Conservation (phyloP, 2,329 filamentous ascomycete species). For the Meredithiella fracta region DNA sequence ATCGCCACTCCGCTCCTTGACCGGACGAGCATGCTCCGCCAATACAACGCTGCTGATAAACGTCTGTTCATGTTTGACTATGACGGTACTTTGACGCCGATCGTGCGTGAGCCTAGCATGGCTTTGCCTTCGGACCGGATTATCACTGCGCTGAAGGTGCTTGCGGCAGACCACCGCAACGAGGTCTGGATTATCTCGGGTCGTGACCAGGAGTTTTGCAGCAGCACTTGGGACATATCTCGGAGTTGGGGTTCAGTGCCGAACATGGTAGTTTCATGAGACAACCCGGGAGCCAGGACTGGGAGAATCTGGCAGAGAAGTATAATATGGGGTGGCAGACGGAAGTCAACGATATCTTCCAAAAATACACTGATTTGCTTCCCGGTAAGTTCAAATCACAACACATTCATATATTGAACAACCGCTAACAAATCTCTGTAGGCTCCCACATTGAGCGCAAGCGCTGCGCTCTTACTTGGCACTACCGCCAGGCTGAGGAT, state of each 20-base stretch:
- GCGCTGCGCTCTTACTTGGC: constrained; percentile 88
- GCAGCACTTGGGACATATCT: constrained; percentile 83
- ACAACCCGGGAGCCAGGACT: constrained; percentile 56
- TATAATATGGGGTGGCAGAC: constrained; percentile 87
- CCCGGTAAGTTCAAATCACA: constrained; percentile 49
- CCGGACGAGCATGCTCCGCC: constrained; percentile 49
- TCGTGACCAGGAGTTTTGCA: constrained; percentile 74
- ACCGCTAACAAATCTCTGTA: constrained; percentile 24
- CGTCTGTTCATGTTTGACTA: constrained; percentile 98
- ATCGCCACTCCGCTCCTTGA: constrained; percentile 72
- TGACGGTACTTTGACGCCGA: constrained; percentile 88
- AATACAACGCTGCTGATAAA: constrained; percentile 59
- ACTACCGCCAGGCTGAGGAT: constrained; percentile 72
- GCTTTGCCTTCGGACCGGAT: constrained; percentile 77
- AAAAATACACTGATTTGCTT: constrained; percentile 73
- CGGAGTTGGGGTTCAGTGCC: constrained; percentile 78
- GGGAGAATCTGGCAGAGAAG: constrained; percentile 77
- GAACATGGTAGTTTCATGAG: constrained; percentile 95
- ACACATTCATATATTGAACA: neutral
- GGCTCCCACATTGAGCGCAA: constrained; percentile 90
- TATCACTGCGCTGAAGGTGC: constrained; percentile 58
- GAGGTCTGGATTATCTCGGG: constrained; percentile 98
- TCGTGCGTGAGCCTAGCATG: constrained; percentile 78
- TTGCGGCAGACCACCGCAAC: constrained; percentile 68
- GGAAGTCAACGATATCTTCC: constrained; percentile 70